Percentiles rank a stretch among this genome's conserved stretches.
These are phyloP conservation scores for Sclerotinia spermophila DNA, from an alignment of 2,329 filamentous ascomycete genomes.

Conservation along the genomic window DNA sequence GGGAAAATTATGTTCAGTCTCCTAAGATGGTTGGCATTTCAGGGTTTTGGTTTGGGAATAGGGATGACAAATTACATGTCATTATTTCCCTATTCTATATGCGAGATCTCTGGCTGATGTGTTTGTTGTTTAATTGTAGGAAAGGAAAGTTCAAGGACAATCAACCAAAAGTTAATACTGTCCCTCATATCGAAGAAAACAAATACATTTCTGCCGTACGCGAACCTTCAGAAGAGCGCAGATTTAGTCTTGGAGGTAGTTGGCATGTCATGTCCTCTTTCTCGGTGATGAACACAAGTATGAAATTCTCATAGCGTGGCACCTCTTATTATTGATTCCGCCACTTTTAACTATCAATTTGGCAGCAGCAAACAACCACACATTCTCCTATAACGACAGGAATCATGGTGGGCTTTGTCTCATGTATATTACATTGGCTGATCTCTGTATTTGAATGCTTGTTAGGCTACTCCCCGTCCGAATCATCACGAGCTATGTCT, in stretches of 20 bases:
- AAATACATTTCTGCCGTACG: neutral
- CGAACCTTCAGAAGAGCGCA: conserved; percentile 10
- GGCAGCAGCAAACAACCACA: conserved; percentile 5
- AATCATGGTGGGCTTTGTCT: conserved; percentile 18
- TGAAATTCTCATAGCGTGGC: conserved; percentile 18
- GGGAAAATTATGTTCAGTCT: conserved; percentile 3
- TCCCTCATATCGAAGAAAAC: conserved; percentile 11
- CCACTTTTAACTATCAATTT: conserved; percentile 7
- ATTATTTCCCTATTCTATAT: conserved; percentile 17
- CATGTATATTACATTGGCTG: conserved; percentile 18
- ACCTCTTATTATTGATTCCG: conserved; percentile 8
- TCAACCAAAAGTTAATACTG: conserved; percentile 1
- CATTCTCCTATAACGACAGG: neutral
- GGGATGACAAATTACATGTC: conserved; percentile 20
- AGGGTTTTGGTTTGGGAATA: conserved; percentile 13
- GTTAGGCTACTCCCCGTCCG: conserved; percentile 34
- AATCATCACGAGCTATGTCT: conserved; percentile 50
- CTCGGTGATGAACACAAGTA: conserved; percentile 21
- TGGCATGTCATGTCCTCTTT: conserved; percentile 17
- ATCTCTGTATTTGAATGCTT: conserved; percentile 21
- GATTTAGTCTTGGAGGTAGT: conserved; percentile 15
- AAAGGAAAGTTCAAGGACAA: conserved; percentile 6
- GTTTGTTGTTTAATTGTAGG: conserved; percentile 14
- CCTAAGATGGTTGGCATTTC: conserved; percentile 12
- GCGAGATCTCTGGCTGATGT: conserved; percentile 15